Evolutionary conservation across 2,329 filamentous ascomycete species (phyloP), one percentile per base, ranked within the genome.

Genomic region (Claviceps spartinae): DNA sequence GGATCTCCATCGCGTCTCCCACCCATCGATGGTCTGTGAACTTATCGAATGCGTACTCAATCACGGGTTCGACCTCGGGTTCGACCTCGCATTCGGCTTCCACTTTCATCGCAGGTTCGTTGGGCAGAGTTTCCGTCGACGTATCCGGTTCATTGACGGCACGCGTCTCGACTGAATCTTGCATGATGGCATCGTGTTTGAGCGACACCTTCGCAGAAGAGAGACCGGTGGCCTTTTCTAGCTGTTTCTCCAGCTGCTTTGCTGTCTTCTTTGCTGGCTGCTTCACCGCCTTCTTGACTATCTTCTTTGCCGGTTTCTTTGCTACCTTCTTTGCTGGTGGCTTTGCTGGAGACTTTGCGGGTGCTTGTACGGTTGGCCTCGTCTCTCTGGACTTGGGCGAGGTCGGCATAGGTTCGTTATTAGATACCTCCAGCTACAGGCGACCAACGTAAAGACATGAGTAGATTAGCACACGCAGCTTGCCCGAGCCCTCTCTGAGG

Each of bases 11-110:
- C 9, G 57, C 52, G 49, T 64, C 58, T 6, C 51, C 57, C 0
- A 22, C 51, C 64, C 65, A 67, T 47, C 65, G 65, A 38, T 67
- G 54, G 7, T 58, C 54, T 13, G 50, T 16, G 47, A 67, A 61
- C 14, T 54, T 52, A 16, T 53, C 58, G 42, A 65, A 58, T 9
- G 41, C n/a, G 51, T 49, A 60, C 48, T 59, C 50, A 2, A 20
- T 44, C 5, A 56, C 24, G 1, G 45, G 53, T 0, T 52, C 48
- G n/a, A 22, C n/a, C 52, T 13, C 52, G 48, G 8, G 26, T 9
- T 30, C 26, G 8, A 30, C 26, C 26, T 30, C 26, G 8, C 8
- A 30, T 30, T 9, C 26, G 26, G 26, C 8, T 30, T 36, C 26
- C 8, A 9, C 44, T 9, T 20, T 24, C 26, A n/a, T 36, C 43